Evolutionary conservation across 306 rosid genomes (phyloP), one percentile per base, ranked within the genome.

Genomic region (Lupinus albus): DNA sequence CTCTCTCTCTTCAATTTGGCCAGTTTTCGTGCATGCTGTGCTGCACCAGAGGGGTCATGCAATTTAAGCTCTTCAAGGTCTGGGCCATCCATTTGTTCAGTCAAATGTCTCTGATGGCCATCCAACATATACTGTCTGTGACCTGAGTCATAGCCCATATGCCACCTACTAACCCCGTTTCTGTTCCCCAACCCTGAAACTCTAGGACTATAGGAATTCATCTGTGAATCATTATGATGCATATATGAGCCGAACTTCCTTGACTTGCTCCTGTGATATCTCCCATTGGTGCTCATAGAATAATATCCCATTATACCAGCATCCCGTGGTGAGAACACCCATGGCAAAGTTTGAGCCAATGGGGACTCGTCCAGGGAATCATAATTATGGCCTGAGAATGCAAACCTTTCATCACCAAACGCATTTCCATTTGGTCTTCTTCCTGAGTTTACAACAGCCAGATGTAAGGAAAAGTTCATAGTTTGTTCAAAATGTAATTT

Each of bases 351-450:
- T 61, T 70, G 91, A 65, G 82, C 60, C 79, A 83, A 76, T 36
- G 93, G 86, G 53, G 88, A 84, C 50, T 87, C 93, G 21, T 89
- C 91, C 54, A 81, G 70, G 30, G 82, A 80, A 72, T 87, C 96
- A 63, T 84, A 84, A 67, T 52, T 75, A 66, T 87, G 79, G 28
- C 83, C 88, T 10, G 81, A 35, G 75, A 72, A 25, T 25, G 2
- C 75, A 70, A 74, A 55, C 69, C 55, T 86, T 42, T 86, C 92
- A 39, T 89, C 93, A 5, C 87, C 82, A 45, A 67, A 77, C 10
- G 81, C 73, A 66, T 66, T 78, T 11, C 86, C 91, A 66, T 79
- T 84, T 55, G 76, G 63, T 84, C 96, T 87, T 78, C 88, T 79
- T 68, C 89, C 93, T 89, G 89, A 55, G 45, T 36, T 17, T 51